Evolutionary conservation across 1,139 yeast genomes (phyloP), one percentile per base, ranked within the genome.

Genomic region (Diutina rugosa): DNA sequence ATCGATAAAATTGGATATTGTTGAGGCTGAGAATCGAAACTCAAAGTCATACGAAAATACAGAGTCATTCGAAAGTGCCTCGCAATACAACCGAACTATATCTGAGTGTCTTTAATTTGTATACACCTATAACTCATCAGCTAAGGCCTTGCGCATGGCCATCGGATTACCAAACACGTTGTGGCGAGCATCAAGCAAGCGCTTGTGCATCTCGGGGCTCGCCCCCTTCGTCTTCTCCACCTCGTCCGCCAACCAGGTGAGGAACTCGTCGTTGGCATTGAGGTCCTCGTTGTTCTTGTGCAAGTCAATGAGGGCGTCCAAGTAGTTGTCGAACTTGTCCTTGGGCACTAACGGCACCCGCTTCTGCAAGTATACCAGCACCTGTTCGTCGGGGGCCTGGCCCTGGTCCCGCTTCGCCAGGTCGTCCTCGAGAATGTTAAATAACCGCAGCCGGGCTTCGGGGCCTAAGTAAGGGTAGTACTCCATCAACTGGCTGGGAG

Each of bases 151-250:
- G 59, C 91, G 75, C 57, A 73, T 68, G 0, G 87, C 96, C 65
- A 80, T 74, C 10, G 89, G 90, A 64, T 90, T 90, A 1, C 96
- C 97, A 71, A 88, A 90, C 1, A 86, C 81, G 41, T 71, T 67
- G 66, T 88, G 93, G 62, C 96, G 79, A 16, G 85, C 79, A 32
- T 74, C 73, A n/a, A 82, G 65, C 65, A 85, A 67, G 69, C 71
- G 52, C 72, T 68, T 57, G 78, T 80, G 56, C 80, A 77, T 4
- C 67, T 65, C 64, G 48, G 63, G 65, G 16, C 63, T 58, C 35
- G 68, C 69, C 44, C 71, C 64, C 51, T 63, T 63, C 57, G 83
- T 72, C 21, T 59, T 57, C 48, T 76, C 79, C 1, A 78, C 74
- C 62, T 84, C 81, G 53, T 69, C 64, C 18, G 82, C 76, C 55